phyloP scores from a whole-genome alignment of 2,329 filamentous ascomycete species.

The Pleoardoris graminearum region DNA sequence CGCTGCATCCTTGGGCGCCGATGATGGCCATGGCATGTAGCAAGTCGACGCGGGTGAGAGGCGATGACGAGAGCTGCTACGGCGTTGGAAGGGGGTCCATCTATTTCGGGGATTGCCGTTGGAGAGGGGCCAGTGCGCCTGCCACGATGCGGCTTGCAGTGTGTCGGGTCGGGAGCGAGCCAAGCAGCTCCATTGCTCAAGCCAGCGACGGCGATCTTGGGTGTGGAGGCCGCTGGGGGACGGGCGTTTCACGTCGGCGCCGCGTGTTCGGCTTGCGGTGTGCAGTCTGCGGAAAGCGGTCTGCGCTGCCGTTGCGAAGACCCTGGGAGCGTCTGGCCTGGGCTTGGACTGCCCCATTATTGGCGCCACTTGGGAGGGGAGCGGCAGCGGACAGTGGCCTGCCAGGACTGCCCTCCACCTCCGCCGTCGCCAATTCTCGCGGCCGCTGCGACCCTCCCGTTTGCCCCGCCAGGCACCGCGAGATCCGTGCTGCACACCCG shows the following conservation, averaged over 20 bases:
- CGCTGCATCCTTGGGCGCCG: background rate
- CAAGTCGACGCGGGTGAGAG: background rate
- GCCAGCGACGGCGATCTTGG: constrained; percentile 10
- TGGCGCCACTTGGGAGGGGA: background rate
- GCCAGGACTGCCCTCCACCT: no score
- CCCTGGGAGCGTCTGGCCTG: constrained; percentile 9
- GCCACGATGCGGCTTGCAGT: no score
- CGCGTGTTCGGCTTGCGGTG: constrained; percentile 4
- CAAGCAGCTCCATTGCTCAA: constrained; percentile 11
- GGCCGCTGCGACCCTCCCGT: background rate
- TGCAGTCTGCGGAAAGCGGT: no score
- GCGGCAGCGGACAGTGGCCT: background rate
- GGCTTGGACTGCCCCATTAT: constrained; percentile 2
- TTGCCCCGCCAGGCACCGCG: background rate
- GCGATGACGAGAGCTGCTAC: constrained; percentile 5
- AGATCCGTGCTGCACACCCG: no score
- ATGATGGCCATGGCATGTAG: background rate
- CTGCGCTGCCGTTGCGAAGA: constrained; percentile 9
- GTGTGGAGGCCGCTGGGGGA: background rate
- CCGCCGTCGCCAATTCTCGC: no score
- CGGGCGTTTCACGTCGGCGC: constrained; percentile 17
- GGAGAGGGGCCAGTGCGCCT: background rate
- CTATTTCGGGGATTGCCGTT: background rate
- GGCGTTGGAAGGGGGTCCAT: no score
- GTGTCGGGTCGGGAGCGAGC: constrained; percentile 1